Percentiles rank a stretch among this genome's conserved stretches.
phyloP scores from a whole-genome alignment of 2,329 filamentous ascomycete species.

The Salinomyces thailandicus region DNA sequence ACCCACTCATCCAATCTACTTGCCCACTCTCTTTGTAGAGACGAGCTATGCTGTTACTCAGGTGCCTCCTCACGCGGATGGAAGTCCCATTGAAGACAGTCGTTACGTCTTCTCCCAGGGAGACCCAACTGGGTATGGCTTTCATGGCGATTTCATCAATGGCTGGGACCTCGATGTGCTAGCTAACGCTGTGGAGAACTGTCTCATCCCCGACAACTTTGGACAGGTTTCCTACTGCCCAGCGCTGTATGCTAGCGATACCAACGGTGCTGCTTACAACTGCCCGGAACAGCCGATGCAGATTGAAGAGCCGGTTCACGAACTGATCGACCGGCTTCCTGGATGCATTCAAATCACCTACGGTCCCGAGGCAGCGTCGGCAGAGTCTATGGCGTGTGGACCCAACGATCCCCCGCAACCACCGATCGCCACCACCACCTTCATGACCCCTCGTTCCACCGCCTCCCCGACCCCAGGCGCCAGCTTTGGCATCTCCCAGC shows the following conservation, averaged over 20 bases:
- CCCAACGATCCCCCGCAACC: slow-evolving; percentile 13
- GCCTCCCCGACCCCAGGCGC: slow-evolving; percentile 17
- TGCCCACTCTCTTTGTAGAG: slow-evolving; percentile 35
- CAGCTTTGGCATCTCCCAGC: slow-evolving; percentile 14
- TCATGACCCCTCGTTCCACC: slow-evolving; percentile 22
- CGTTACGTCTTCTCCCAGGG: slow-evolving; percentile 39
- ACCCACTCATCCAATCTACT: slow-evolving; percentile 26
- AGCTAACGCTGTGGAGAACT: slow-evolving; percentile 28
- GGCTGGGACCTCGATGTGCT: slow-evolving; percentile 37
- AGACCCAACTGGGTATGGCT: slow-evolving; percentile 42
- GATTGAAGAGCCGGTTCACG: slow-evolving; percentile 21
- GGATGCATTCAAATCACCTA: slow-evolving; percentile 26
- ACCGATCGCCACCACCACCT: slow-evolving; percentile 17
- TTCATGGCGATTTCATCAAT: slow-evolving; percentile 46
- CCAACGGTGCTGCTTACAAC: slow-evolving; percentile 17
- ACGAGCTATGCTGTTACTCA: slow-evolving; percentile 25
- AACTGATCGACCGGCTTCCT: slow-evolving; percentile 23
- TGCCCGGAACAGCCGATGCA: slow-evolving; percentile 23
- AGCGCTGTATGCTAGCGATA: slow-evolving; percentile 21
- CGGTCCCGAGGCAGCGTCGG: slow-evolving; percentile 22
- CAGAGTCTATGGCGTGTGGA: slow-evolving; percentile 22
- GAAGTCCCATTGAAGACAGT: slow-evolving; percentile 22
- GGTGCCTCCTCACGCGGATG: slow-evolving; percentile 21
- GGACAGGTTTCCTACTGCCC: slow-evolving; percentile 27
- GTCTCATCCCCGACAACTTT: slow-evolving; percentile 24